Base-by-base conservation (phyloP, 1,284 basidiomycete genomes). In the Microbotryum intermedium region DNA sequence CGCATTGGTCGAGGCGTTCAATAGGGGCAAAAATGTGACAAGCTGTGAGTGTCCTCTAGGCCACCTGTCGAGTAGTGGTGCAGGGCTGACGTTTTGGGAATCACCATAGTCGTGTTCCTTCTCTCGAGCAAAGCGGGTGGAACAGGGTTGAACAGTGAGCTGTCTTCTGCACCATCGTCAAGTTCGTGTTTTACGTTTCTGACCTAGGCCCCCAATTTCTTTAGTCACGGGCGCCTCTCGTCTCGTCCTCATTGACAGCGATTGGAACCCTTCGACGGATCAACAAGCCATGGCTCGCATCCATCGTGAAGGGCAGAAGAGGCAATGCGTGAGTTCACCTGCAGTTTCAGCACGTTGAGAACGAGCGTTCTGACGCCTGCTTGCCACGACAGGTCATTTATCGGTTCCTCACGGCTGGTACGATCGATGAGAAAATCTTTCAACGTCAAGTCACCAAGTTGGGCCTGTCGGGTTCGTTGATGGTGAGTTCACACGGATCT, bases 221-320 rank as follows among this genome's bases (percentile, higher is more conserved):
- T 25, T 16, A 67, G 66, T 72, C 61, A 69, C 64, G 28, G 68
- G 90, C 30, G 91, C 86, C 11, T 93, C 89, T 11, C 79, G 92
- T 46, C 76, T 97, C 46, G 86, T 89, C 58, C 71, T 80, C 21
- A 78, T 82, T 62, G 94, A 99, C 74, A 91, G 88, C 53, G 94
- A 98, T 72, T 99, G 95, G 90, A 94, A 94, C 74, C 90, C 90
- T 53, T 88, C 87, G 68, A 87, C 88, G 69, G 94, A 99, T 75
- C 76, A 92, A 20, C 94, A 99, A 74, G 88, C 94, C 1, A 98
- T 98, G 94, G 94, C 92, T 55, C 84, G 95, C 39, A 68, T 69
- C 18, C 61, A 60, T 44, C 64, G 55, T 25, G 94, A 98, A 75
- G 95, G 95, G 0, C 95, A 98, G 76, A 93, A 88, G 72, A 83